Evolutionary conservation across 2,329 filamentous ascomycete genomes (phyloP).

Genomic region (Raffaelea deltoideospora): DNA sequence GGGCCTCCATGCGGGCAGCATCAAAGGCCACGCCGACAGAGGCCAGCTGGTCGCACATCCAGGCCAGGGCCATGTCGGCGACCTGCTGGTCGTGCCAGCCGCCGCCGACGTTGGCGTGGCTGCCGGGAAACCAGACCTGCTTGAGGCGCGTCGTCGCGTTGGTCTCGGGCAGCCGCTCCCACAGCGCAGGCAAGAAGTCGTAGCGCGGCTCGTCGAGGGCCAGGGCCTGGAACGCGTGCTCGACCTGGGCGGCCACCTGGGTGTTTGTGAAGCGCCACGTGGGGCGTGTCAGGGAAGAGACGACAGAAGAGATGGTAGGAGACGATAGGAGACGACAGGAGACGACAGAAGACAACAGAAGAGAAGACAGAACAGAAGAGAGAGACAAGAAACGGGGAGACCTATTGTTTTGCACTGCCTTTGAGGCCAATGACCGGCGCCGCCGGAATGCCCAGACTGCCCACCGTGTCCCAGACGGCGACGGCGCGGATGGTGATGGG

Average conservation of each 20-base stretch:
- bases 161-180: slow-evolving; percentile 19
- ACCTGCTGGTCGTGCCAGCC: slow-evolving; percentile 31
- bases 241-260: slow-evolving; percentile 23
- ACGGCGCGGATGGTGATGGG: slow-evolving; percentile 28
- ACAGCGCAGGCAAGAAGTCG: slow-evolving; percentile 26
- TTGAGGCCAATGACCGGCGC: slow-evolving; percentile 21
- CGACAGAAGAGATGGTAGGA: neutral
- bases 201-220: slow-evolving; percentile 31
- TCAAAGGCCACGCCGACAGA: slow-evolving; percentile 18
- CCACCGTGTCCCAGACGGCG: slow-evolving; percentile 36
- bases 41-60: slow-evolving; percentile 21
- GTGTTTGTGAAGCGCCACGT: slow-evolving; percentile 25
- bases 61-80: slow-evolving; percentile 17
- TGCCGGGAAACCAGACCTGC: slow-evolving; percentile 43
- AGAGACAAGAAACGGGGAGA: slow-evolving; percentile 2
- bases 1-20: slow-evolving; percentile 10
- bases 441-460: slow-evolving; percentile 26
- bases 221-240: slow-evolving; percentile 34
- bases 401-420: slow-evolving; percentile 20
- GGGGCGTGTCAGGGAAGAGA: neutral
- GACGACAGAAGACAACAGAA: too few relatives aligned
- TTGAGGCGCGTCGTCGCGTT: slow-evolving; percentile 15
- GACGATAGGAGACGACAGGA: too few relatives aligned
- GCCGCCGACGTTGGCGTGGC: slow-evolving; percentile 47
- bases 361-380: neutral